A percentile compares a stretch with the other conserved stretches of the same genome.
Evolutionary conservation across 1,139 yeast species (phyloP).

Genomic region (Candida glucosophila): DNA sequence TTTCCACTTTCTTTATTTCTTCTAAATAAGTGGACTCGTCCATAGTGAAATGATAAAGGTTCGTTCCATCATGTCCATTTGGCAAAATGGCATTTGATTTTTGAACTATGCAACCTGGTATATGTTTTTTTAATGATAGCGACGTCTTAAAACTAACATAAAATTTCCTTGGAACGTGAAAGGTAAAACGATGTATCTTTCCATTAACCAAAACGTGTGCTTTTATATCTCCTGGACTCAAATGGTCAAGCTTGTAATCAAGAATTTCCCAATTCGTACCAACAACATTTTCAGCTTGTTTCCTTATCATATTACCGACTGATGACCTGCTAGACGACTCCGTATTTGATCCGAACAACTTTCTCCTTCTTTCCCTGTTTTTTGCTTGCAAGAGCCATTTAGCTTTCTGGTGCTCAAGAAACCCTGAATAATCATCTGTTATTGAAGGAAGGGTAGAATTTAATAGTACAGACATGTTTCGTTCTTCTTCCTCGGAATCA

Average conservation of each 20-base stretch:
- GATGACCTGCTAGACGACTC: slow-evolving; percentile 40
- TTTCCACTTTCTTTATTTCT: slow-evolving; percentile 50
- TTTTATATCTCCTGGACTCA: slow-evolving; percentile 64
- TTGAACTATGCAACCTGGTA: slow-evolving; percentile 51
- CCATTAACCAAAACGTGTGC: slow-evolving; percentile 65
- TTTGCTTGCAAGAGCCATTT: slow-evolving; percentile 77
- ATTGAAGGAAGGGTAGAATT: slow-evolving; percentile 63
- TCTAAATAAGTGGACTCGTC: slow-evolving; percentile 53
- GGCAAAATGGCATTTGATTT: slow-evolving; percentile 58
- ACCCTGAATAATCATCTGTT: slow-evolving; percentile 64
- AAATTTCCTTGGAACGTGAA: slow-evolving; percentile 67
- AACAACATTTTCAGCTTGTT: slow-evolving; percentile 72
- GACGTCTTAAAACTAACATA: slow-evolving; percentile 59
- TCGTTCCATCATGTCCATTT: slow-evolving; percentile 51
- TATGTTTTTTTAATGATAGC: slow-evolving; percentile 27
- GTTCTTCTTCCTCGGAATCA: slow-evolving; percentile 37
- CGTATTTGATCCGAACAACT: slow-evolving; percentile 64
- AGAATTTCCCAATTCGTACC: slow-evolving; percentile 79
- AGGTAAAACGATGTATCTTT: slow-evolving; percentile 63
- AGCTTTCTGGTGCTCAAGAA: slow-evolving; percentile 70
- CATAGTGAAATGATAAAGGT: slow-evolving; percentile 58
- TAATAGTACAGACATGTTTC: slow-evolving; percentile 33
- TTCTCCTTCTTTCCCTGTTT: slow-evolving; percentile 63
- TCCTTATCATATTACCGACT: slow-evolving; percentile 62
- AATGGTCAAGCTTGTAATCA: slow-evolving; percentile 53